Percentiles rank a stretch among this genome's conserved stretches.
Conservation (phyloP, 2,329 filamentous ascomycete species). For the Talaromyces sp. region DNA sequence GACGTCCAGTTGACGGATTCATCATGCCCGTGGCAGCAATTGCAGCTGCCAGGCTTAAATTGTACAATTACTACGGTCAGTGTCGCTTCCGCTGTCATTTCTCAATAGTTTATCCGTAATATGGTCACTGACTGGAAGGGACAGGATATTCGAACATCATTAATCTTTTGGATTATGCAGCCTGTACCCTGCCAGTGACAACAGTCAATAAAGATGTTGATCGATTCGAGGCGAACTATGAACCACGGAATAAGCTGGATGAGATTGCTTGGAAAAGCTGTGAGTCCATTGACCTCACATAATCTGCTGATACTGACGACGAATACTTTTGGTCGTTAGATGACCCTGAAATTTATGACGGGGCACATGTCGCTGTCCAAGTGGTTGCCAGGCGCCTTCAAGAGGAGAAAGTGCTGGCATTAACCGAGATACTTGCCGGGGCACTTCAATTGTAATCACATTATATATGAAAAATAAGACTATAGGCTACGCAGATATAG, state of each 20-base stretch:
- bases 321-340: conserved; percentile 15
- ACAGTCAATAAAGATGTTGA: not conserved
- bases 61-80: conserved; percentile 34
- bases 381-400: conserved; percentile 12
- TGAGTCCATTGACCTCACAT: not conserved
- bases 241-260: conserved; percentile 1
- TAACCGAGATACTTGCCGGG: not conserved
- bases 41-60: conserved; percentile 48
- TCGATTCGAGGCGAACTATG: not conserved
- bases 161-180: conserved; percentile 1
- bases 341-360: conserved; percentile 15
- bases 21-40: conserved; percentile 52
- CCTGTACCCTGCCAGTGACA: conserved; percentile 5
- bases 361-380: conserved; percentile 12
- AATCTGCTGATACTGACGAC: not conserved
- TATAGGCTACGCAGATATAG: not conserved
- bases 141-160: not conserved
- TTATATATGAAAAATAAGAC: not conserved
- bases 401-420: conserved; percentile 45
- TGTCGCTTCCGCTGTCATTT: not conserved
- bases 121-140: not conserved
- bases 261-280: conserved; percentile 1
- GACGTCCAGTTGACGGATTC: conserved; percentile 50
- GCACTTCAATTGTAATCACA: not conserved
- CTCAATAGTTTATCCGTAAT: no score